A percentile compares a stretch with the other conserved stretches of the same genome.
Conservation (phyloP, 2,329 filamentous ascomycete genomes). For the Trichoderma sp. region DNA sequence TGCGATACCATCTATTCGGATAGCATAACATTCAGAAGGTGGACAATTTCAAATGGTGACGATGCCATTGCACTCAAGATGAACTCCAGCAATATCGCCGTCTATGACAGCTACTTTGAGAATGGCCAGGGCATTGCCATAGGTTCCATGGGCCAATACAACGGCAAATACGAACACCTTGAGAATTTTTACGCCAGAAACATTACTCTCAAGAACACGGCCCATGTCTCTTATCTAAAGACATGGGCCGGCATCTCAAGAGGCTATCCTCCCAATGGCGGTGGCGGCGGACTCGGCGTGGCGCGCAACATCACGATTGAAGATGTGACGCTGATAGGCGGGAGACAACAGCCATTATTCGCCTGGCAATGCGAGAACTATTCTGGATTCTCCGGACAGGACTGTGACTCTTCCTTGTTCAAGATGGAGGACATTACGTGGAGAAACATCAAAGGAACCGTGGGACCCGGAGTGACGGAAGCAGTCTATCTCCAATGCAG, state of each 20-base stretch:
- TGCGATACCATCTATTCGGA: slow-evolving; percentile 56
- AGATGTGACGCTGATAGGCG: slow-evolving; percentile 34
- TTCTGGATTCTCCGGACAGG: slow-evolving; percentile 37
- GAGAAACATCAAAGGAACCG: slow-evolving; percentile 35
- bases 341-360: slow-evolving; percentile 38
- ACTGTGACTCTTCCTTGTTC: slow-evolving; percentile 40
- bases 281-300: slow-evolving; percentile 55
- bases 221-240: slow-evolving; percentile 57
- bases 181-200: slow-evolving; percentile 52
- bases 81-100: slow-evolving; percentile 56
- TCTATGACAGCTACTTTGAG: slow-evolving; percentile 52
- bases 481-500: slow-evolving; percentile 39
- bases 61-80: slow-evolving; percentile 57
- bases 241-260: slow-evolving; percentile 57
- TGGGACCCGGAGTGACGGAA: slow-evolving; percentile 31
- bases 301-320: slow-evolving; percentile 38
- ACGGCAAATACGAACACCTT: slow-evolving; percentile 50
- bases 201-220: slow-evolving; percentile 48
- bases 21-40: slow-evolving; percentile 53
- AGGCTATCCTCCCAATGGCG: slow-evolving; percentile 59
- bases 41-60: slow-evolving; percentile 55
- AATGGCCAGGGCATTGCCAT: slow-evolving; percentile 57
- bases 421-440: slow-evolving; percentile 36
- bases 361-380: slow-evolving; percentile 42
- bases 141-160: slow-evolving; percentile 59